phyloP scores from a whole-genome alignment of 2,329 filamentous ascomycete genomes.

The Sclerotiophoma versabilis region DNA sequence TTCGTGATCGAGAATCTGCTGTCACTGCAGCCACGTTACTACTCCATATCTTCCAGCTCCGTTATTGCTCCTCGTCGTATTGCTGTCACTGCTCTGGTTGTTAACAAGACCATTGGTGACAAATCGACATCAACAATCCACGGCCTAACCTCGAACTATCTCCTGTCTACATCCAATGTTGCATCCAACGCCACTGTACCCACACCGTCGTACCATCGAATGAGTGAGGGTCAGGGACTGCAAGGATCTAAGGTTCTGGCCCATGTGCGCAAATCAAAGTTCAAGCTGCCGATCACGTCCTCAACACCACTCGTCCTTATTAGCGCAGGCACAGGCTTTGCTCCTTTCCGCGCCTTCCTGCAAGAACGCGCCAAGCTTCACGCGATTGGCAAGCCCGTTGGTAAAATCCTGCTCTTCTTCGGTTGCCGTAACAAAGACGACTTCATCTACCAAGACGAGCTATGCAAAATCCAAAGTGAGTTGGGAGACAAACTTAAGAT shows the following conservation, averaged over 20 bases:
- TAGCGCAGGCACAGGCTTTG: conserved; percentile 45
- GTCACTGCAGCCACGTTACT: conserved; percentile 41
- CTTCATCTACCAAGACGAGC: conserved; percentile 42
- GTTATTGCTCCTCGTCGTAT: conserved; percentile 46
- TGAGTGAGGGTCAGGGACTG: conserved; percentile 19
- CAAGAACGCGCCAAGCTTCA: conserved; percentile 45
- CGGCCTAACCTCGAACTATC: conserved; percentile 51
- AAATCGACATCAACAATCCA: conserved; percentile 34
- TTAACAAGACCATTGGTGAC: conserved; percentile 39
- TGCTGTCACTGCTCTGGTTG: conserved; percentile 51
- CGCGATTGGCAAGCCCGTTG: conserved; percentile 38
- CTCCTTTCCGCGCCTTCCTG: conserved; percentile 46
- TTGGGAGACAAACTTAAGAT: conserved; percentile 35
- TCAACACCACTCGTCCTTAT: conserved; percentile 58
- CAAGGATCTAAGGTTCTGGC: conserved; percentile 44
- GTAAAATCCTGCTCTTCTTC: conserved; percentile 45
- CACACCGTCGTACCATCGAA: conserved; percentile 26
- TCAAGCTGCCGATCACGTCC: conserved; percentile 54
- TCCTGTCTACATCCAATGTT: conserved; percentile 39
- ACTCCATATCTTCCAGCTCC: conserved; percentile 48
- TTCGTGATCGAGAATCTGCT: conserved; percentile 42
- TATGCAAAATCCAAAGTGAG: conserved; percentile 27
- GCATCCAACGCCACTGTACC: conserved; percentile 20
- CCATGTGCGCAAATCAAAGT: conserved; percentile 53
- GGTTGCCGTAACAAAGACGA: conserved; percentile 41